phyloP scores from a whole-genome alignment of 2,329 filamentous ascomycete species.

The Lecanicillium sp. region DNA sequence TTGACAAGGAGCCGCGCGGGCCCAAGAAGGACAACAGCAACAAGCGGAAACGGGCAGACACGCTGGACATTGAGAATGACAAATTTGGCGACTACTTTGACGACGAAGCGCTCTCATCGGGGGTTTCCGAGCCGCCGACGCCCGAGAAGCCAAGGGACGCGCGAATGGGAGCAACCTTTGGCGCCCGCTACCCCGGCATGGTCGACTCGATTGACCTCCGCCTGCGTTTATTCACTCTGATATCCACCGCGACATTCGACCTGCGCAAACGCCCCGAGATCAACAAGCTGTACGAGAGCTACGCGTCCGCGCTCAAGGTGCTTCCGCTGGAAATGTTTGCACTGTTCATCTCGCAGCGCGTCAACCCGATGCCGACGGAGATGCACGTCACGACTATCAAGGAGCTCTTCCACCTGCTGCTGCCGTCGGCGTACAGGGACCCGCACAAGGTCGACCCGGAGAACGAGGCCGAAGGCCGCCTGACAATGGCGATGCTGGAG shows the following conservation, averaged over 20 bases:
- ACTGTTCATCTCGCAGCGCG: slow-evolving; percentile 36
- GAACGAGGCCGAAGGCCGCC: slow-evolving; percentile 25
- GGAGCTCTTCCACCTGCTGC: slow-evolving; percentile 36
- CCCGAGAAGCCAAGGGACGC: slow-evolving; percentile 28
- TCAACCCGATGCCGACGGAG: slow-evolving; percentile 25
- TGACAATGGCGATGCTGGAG: slow-evolving; percentile 40
- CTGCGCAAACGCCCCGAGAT: slow-evolving; percentile 35
- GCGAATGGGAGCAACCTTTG: slow-evolving; percentile 14
- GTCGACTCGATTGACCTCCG: slow-evolving; percentile 53
- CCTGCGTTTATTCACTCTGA: slow-evolving; percentile 52
- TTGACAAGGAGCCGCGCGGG: slow-evolving; percentile 50
- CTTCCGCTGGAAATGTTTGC: slow-evolving; percentile 51
- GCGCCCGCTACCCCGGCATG: slow-evolving; percentile 19
- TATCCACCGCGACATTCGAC: slow-evolving; percentile 39
- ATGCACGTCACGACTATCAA: slow-evolving; percentile 38
- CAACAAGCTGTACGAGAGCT: slow-evolving; percentile 50
- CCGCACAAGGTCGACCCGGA: slow-evolving; percentile 31
- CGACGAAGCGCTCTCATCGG: slow-evolving; percentile 43
- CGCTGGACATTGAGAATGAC: slow-evolving; percentile 51
- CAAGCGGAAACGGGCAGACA: slow-evolving; percentile 40
- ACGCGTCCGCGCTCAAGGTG: slow-evolving; percentile 48
- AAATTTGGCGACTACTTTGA: slow-evolving; percentile 55
- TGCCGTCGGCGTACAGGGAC: slow-evolving; percentile 31
- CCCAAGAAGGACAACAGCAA: slow-evolving; percentile 30
- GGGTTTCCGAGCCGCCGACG: slow-evolving; percentile 37